These are phyloP conservation scores for Talaromyces rugulosus DNA, from an alignment of 2,329 filamentous ascomycete species.

Conservation along the genomic window DNA sequence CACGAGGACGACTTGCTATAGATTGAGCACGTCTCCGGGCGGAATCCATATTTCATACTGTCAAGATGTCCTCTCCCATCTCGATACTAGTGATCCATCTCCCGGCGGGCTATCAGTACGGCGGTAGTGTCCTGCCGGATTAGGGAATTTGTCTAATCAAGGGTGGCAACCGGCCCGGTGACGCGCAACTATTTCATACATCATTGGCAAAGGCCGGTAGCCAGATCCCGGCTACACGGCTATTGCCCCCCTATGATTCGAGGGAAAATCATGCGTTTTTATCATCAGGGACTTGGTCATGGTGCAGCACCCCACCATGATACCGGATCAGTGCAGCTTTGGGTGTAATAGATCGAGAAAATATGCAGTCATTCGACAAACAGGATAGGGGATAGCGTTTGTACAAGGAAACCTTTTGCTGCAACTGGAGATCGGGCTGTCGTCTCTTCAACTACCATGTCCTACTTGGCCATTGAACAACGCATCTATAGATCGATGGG, in stretches of 20 bases:
- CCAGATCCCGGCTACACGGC: not conserved
- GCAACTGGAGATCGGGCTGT: not conserved
- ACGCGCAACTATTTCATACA: not conserved
- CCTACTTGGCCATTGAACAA: not conserved
- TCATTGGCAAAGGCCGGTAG: not conserved
- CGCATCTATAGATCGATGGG: no score
- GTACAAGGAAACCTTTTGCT: not conserved
- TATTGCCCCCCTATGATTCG: not conserved
- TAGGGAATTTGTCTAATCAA: not conserved
- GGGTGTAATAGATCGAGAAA: not conserved
- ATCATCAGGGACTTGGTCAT: not conserved
- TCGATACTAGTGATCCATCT: not conserved
- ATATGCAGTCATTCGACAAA: not conserved
- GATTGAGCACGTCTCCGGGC: not conserved
- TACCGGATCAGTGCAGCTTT: not conserved
- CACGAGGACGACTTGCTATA: not conserved
- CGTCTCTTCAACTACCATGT: not conserved
- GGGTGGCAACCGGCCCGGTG: slow-evolving; percentile 1
- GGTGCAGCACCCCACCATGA: not conserved
- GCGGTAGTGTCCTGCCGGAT: not conserved
- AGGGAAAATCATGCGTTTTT: not conserved
- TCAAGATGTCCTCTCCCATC: not conserved
- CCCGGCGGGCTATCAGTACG: not conserved
- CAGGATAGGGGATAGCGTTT: not conserved
- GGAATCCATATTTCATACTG: not conserved